A percentile compares a stretch with the other conserved stretches of the same genome.
Evolutionary conservation across 2,329 filamentous ascomycete genomes (phyloP).

Genomic region (Cladosporium halotolerans): DNA sequence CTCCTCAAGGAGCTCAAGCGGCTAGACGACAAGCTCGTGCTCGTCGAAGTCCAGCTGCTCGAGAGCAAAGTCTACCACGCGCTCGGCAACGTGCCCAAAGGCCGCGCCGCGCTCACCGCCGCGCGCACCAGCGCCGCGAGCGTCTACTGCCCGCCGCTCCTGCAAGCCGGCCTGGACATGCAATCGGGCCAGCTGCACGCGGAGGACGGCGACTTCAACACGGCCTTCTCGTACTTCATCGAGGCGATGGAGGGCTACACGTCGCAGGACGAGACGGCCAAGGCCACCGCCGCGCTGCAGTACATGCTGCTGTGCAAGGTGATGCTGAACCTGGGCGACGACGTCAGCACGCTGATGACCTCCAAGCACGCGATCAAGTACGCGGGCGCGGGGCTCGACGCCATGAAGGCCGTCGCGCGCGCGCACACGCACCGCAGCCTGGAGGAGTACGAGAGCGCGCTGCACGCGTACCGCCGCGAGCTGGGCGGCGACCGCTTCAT

Average conservation of each 20-base stretch:
- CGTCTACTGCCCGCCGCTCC: slow-evolving; percentile 89
- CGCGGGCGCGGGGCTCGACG: slow-evolving; percentile 89
- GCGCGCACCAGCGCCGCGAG: slow-evolving; percentile 92
- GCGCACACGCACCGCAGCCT: slow-evolving; percentile 92
- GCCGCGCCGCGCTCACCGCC: slow-evolving; percentile 86
- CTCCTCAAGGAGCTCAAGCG: slow-evolving; percentile 95
- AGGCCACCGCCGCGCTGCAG: slow-evolving; percentile 94
- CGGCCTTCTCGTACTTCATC: slow-evolving; percentile 97
- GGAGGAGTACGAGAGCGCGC: slow-evolving; percentile 92
- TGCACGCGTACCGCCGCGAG: slow-evolving; percentile 86
- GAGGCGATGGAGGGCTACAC: slow-evolving; percentile 97
- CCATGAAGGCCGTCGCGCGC: slow-evolving; percentile 97
- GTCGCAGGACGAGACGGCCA: slow-evolving; percentile 76
- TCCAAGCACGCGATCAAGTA: slow-evolving; percentile 97
- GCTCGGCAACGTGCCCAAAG: slow-evolving; percentile 92
- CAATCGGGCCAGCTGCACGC: slow-evolving; percentile 98
- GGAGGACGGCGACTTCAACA: slow-evolving; percentile 98
- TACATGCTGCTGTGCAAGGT: slow-evolving; percentile 99
- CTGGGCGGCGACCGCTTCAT: slow-evolving; percentile 93
- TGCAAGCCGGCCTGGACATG: slow-evolving; percentile 97
- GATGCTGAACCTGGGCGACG: slow-evolving; percentile 95
- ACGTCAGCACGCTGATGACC: slow-evolving; percentile 89
- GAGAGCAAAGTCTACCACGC: slow-evolving; percentile 97
- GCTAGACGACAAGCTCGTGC: slow-evolving; percentile 93
- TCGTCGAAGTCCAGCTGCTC: slow-evolving; percentile 95